Base-by-base conservation (phyloP, 352 stramenopile genomes). In the Pseudoperonospora humuli region DNA sequence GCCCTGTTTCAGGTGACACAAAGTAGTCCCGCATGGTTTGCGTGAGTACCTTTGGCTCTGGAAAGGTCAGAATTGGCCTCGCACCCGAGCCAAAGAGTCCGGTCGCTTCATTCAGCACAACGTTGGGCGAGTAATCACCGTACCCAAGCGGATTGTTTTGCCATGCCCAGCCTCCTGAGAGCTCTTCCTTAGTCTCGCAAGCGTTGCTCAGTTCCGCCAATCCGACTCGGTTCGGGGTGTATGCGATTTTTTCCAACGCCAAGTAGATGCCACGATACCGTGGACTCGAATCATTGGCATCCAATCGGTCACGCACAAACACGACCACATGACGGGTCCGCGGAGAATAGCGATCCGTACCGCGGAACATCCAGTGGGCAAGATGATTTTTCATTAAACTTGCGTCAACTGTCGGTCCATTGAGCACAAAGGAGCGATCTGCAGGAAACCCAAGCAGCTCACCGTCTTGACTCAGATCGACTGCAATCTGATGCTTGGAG, bases 11-110 rank as follows among this genome's bases (percentile, higher is more conserved):
- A 10, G 58, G 45, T 7, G 67, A 54, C 1, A 84, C 54, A 46
- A 86, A 86, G 40, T 70, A 77, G 29, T 84, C 57, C 3, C 72
- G 72, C 72, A 84, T 84, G 3, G 50, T 56, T 54, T 86, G 70
- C 4, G 75, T 80, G 18, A 82, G 50, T 14, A 43, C 31, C 27
- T 62, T 58, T 1, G 62, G 40, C 19, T 61, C 28, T 5, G 74
- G 74, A 13, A 63, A 71, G 21, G 49, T 75, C 19, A 86, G 29
- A 19, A 86, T 39, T 1, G 71, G 75, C 8, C 75, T 57, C 24
- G 59, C 67, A 10, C 72, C 72, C 10, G 61, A 45, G 2, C 75
- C 75, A 63, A 86, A 86, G 26, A 79, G 45, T 7, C 52, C 48
- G 8, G 74, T 63, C 28, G 80, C 75, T 62, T 75, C 62, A 45